Conservation (phyloP, 768 basidiomycete genomes). For the Tricholomella constricta region DNA sequence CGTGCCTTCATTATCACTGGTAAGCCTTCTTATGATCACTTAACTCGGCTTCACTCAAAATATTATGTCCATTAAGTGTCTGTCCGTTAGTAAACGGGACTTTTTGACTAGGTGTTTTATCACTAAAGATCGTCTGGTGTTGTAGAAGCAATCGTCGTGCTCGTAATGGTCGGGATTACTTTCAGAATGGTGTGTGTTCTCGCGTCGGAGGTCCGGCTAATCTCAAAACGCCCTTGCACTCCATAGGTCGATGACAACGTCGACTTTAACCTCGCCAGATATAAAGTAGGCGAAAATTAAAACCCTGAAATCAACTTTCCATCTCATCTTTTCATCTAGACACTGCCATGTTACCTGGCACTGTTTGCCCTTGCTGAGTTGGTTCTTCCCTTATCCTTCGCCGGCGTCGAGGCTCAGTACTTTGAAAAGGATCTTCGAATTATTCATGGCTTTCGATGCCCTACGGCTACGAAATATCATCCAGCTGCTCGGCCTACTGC, state of each 20-base stretch:
- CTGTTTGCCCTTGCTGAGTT: constrained; percentile 84
- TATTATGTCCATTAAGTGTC: constrained; percentile 39
- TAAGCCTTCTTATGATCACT: constrained; percentile 34
- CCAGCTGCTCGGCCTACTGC: constrained; percentile 71
- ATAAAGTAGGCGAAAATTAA: constrained; percentile 50
- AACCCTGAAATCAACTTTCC: not conserved
- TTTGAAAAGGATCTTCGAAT: constrained; percentile 69
- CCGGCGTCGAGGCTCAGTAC: constrained; percentile 1
- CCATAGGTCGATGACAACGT: constrained; percentile 55
- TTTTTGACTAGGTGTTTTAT: not conserved
- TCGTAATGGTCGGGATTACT: constrained; percentile 72
- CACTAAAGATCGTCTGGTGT: constrained; percentile 2
- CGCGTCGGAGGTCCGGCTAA: not conserved
- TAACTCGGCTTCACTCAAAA: constrained; percentile 2
- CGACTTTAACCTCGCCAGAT: constrained; percentile 39
- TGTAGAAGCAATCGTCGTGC: constrained; percentile 73
- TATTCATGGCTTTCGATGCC: constrained; percentile 84
- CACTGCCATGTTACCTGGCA: constrained; percentile 82
- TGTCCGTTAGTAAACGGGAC: constrained; percentile 51
- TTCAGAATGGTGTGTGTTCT: constrained; percentile 58
- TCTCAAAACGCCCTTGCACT: constrained; percentile 1
- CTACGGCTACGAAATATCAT: constrained; percentile 76
- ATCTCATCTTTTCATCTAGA: constrained; percentile 40
- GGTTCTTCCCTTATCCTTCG: constrained; percentile 20
- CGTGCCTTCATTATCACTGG: constrained; percentile 71